Evolutionary conservation across 2,329 filamentous ascomycete species (phyloP), one percentile per base, ranked within the genome.

Genomic region (Knufia petricola): DNA sequence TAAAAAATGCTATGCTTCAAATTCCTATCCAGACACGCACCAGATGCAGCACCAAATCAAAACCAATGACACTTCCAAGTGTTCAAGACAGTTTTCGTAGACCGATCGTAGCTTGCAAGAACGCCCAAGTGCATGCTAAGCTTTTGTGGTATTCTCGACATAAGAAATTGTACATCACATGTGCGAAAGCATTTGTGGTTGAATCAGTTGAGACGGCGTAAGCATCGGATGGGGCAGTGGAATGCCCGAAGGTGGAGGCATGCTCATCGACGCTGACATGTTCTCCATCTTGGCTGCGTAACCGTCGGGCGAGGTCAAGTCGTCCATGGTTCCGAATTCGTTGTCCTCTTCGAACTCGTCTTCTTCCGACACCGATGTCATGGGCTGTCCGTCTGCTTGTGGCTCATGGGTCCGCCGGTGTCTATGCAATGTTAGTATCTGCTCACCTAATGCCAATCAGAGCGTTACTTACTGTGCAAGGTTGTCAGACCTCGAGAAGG

Each of bases 401-500:
- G 76, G 74, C 73, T 95, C 94, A 69, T 96, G 90, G 60, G 88
- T 95, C 61, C 76, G 77, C 64, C 75, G 77, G 69, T 85, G 82
- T 65, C 79, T 82, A 52, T 15, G 24, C 4, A 1, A 28, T 21
- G 39, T 57, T 52, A 58, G 52, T 28, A 23, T 10, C 13, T 21
- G 34, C 8, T 26, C 8, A 10, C 9, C 15, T 8, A 7, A 36
- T 13, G 21, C 19, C 17, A 13, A 34, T 40, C 21, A n/a, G 31
- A 28, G 20, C 23, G 21, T 26, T 38, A 68, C 76, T 68, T 87
- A 94, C 85, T 98, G 92, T 68, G 92, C 92, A 70, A 98, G 84
- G 68, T 98, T 98, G 74, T 98, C 92, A 63, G 90, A 96, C 71
- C 92, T 79, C 52, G 92, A 96, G 69, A 98, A 98, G 58, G 90